Base-by-base conservation (phyloP, 192 early-diverging fungal genomes). In the Coemansia sp. region DNA sequence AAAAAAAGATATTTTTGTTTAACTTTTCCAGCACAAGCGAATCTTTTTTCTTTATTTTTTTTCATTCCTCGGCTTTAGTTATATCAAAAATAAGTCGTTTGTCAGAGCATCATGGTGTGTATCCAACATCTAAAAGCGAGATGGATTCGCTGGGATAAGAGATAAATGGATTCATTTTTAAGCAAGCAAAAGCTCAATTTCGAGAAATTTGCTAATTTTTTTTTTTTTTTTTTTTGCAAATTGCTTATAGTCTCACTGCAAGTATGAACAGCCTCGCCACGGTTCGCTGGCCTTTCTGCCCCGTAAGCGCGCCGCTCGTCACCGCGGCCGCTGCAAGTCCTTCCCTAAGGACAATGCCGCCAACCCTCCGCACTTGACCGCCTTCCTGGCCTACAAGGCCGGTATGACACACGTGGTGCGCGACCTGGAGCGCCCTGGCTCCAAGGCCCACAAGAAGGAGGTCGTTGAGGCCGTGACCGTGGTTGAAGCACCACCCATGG, bases 401-500 rank as follows among this genome's bases (percentile, higher is more conserved):
- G 97, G 97, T 80, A 99, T 99, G 97, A 97, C 94, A 72, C 94
- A 99, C 84, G 86, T 99, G 81, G 97, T 99, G 63, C 94, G 97
- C 63, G 97, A 99, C 84, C 76, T 99, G 54, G 94, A 97, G 76
- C 92, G 97, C 79, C 95, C 97, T 57, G 93, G 91, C 53, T 94
- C 96, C 81, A 98, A 99, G 89, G 90, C 94, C 85, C 90, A 99
- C 88, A 99, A 97, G 91, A 97, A 97, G 92, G 97, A 99, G 83
- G 85, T 99, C 41, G 97, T 99, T 68, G 97, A 99, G 84, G 93
- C 97, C 39, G 95, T 95, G 63, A 94, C 95, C 61, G 84, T 99
- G 75, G 87, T 99, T 61, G 97, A 99, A 84, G 91, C 95, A 30
- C 95, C 97, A 56, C 91, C 97, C 43, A 86, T 99, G 80, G 91